These are phyloP conservation scores for Agrocybe praecox DNA, from an alignment of 768 basidiomycete genomes.

Conservation along the genomic window DNA sequence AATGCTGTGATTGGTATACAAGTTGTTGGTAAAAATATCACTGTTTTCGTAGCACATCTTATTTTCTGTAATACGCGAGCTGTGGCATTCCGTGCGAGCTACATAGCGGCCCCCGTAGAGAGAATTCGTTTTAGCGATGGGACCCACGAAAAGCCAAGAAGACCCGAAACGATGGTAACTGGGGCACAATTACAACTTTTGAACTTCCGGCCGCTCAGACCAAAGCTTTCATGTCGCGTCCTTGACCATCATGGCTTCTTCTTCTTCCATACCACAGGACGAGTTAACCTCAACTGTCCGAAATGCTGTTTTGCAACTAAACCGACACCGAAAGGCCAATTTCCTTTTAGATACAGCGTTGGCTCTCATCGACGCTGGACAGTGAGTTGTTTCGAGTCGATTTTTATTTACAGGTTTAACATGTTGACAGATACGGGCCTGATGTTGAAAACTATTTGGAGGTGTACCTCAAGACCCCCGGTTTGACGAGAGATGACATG, in stretches of 20 bases:
- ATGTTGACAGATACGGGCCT: conserved; percentile 51
- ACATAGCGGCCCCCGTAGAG: no score
- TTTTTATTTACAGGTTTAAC: background rate
- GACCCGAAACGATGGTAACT: conserved; percentile 29
- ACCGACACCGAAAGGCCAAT: conserved; percentile 45
- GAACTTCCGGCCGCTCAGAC: no score
- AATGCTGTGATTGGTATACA: no score
- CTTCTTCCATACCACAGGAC: conserved; percentile 35
- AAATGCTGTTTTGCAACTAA: conserved; percentile 48
- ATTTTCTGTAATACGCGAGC: no score
- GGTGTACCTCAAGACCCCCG: conserved; percentile 64
- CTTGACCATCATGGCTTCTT: conserved; percentile 19
- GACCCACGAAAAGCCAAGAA: conserved; percentile 7
- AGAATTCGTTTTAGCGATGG: no score
- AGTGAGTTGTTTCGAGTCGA: conserved; percentile 33
- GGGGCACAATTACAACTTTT: conserved; percentile 14
- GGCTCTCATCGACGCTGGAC: conserved; percentile 49
- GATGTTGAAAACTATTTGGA: conserved; percentile 70
- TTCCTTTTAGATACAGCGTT: conserved; percentile 53
- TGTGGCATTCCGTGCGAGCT: no score
- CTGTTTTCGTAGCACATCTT: no score
- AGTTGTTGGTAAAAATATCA: no score
- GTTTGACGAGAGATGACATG: conserved; percentile 50
- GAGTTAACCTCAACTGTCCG: conserved; percentile 54
- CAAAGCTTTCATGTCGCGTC: conserved; percentile 10